Percentiles rank a stretch among this genome's conserved stretches.
These are phyloP conservation scores for Aspergillus funiculosus DNA, from an alignment of 495 filamentous ascomycete genomes.

Conservation along the genomic window DNA sequence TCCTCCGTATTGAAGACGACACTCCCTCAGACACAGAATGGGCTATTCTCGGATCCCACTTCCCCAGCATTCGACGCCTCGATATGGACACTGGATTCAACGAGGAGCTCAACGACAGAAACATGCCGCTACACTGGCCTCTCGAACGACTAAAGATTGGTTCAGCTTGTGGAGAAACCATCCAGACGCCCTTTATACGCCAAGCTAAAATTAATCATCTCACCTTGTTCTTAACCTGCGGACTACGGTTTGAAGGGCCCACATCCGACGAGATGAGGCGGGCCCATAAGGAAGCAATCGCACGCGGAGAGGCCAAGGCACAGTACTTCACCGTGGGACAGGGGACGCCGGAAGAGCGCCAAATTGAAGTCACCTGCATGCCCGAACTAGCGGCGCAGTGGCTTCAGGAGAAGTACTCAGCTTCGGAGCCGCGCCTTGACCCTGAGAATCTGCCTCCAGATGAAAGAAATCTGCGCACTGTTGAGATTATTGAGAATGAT, in stretches of 20 bases:
- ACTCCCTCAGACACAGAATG: constrained; percentile 23
- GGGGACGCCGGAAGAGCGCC: constrained; percentile 3
- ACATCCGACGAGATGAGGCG: constrained; percentile 9
- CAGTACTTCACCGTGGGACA: constrained; percentile 6
- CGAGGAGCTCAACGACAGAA: constrained; percentile 23
- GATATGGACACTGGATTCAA: constrained; percentile 16
- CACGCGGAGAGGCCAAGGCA: constrained; percentile 12
- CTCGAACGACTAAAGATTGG: constrained; percentile 15
- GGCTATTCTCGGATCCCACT: constrained; percentile 22
- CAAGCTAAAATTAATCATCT: constrained; percentile 23
- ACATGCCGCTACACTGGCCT: constrained; percentile 26
- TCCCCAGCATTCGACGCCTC: constrained; percentile 15
- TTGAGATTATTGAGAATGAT: constrained; percentile 28
- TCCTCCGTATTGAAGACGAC: constrained; percentile 17
- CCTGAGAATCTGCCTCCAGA: constrained; percentile 10
- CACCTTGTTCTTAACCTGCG: constrained; percentile 17
- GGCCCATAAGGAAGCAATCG: constrained; percentile 11
- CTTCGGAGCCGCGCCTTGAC: neutral
- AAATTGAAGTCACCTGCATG: constrained; percentile 15
- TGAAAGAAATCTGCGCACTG: constrained; percentile 7
- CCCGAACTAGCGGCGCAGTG: constrained; percentile 9
- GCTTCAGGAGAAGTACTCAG: constrained; percentile 12
- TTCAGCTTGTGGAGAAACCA: constrained; percentile 11
- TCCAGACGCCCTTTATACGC: constrained; percentile 18
- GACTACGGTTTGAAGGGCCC: constrained; percentile 25